A percentile compares a stretch with the other conserved stretches of the same genome.
Evolutionary conservation across 768 basidiomycete species (phyloP).

Genomic region (Xerocomellus intermedius): DNA sequence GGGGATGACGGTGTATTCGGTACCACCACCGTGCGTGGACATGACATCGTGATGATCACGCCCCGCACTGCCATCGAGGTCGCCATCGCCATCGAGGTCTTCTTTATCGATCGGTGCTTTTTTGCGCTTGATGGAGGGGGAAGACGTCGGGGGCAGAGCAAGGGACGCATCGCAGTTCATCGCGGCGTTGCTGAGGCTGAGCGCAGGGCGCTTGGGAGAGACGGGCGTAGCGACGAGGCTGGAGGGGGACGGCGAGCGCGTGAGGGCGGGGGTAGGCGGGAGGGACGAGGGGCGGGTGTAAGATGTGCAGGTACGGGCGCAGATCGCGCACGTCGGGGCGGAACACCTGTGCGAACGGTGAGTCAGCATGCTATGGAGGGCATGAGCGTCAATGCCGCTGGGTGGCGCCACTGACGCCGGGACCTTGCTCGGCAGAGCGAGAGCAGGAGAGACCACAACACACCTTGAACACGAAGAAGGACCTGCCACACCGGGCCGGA

Average conservation of each 20-base stretch:
- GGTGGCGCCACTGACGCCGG: background rate
- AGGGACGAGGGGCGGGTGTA: conserved; percentile 30
- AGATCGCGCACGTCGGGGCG: conserved; percentile 35
- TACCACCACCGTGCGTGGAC: background rate
- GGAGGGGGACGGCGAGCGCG: conserved; percentile 32
- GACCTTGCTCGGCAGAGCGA: background rate
- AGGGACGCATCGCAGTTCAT: conserved; percentile 22
- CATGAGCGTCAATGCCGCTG: background rate
- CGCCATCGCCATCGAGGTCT: conserved; percentile 10
- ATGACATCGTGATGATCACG: conserved; percentile 1
- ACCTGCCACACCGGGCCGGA: conserved; percentile 15
- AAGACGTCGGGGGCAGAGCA: background rate
- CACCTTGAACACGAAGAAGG: conserved; percentile 24
- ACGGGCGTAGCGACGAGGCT: conserved; percentile 9
- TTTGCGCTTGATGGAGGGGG: conserved; percentile 25
- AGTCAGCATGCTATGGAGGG: conserved; percentile 3
- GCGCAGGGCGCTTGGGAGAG: conserved; percentile 30
- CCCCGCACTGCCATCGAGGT: background rate
- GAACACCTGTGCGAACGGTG: conserved; percentile 26
- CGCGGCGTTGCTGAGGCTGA: conserved; percentile 21
- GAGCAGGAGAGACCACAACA: background rate
- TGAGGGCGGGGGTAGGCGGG: conserved; percentile 39
- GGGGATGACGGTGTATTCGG: conserved; percentile 17
- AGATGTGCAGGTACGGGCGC: conserved; percentile 38
- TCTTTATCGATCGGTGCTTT: conserved; percentile 27